Base-by-base conservation (phyloP, 192 early-diverging fungal species). In the Cladochytrium replicatum region DNA sequence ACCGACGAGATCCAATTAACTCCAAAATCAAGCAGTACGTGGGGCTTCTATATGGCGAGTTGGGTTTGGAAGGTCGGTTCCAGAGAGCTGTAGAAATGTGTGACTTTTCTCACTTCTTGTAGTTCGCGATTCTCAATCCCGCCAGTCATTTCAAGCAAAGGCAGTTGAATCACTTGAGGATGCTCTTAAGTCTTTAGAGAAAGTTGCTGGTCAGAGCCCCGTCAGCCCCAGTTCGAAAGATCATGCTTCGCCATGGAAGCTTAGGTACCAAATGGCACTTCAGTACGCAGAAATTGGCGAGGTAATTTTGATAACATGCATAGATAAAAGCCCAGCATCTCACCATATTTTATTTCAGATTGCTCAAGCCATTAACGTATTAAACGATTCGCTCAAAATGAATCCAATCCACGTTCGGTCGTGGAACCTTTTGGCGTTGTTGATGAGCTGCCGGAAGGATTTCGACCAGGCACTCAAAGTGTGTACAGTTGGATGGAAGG, bases 371-470 rank as follows among this genome's bases (percentile, higher is more conserved):
- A 66, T 72, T 21, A 28, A 45, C n/a, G 37, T 21, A 6, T 29
- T 69, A 30, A 66, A 63, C 31, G 50, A 63, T 8, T 53, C 64
- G 22, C 41, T 77, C 7, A 24, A 39, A 23, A 24, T 57, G 2
- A 64, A 69, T 43, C 44, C 57, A 5, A 26, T 48, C 2, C 38
- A 54, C 32, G 57, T 57, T n/a, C 32, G 54, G 2, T 67, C 67
- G 1, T 77, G 64, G 59, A 66, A 77, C 52, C 56, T 77, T 4
- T 46, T 77, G 9, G 67, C 70, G 0, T 52, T 77, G 17, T 31
- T 77, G 15, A 46, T 69, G 22, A 59, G 54, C 21, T 64, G 67
- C 6, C 11, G 46, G 3, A 51, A 66, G 11, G 52, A 73, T 25
- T 57, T 55, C 41, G 30, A 27, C 8, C 61, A 71, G 28, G 74